Evolutionary conservation across 202 grass and related monocot species (phyloP), one percentile per base, ranked within the genome.

Genomic region (Brachypodium distachyon): DNA sequence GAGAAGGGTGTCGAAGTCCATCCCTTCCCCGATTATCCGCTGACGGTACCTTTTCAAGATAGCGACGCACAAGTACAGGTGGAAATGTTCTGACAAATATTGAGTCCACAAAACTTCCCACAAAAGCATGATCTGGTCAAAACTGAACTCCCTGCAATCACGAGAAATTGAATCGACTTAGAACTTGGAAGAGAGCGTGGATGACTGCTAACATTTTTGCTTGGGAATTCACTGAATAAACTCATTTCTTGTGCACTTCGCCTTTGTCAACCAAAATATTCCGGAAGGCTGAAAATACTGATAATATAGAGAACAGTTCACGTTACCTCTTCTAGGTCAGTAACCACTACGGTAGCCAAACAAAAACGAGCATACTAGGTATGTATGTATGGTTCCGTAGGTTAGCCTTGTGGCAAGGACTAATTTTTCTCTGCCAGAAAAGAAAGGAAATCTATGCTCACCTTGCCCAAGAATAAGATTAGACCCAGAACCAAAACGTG

Each of bases 1-100:
- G 63, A 99, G 87, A 61, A 99, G 89, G 9, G 92, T 99, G 61
- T 99, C 92, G 27, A 99, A 99, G 73, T 99, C 96, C 96, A 99
- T 99, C 56, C 80, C 83, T 71, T 98, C 96, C 19, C 87, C 85
- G 53, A 98, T 95, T 71, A 98, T 95, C 69, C 85, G 79, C 47
- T 70, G 41, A 36, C 89, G 84, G 67, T 87, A 87, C 38, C 77
- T 90, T 78, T 95, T 98, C 74, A 98, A 73, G 54, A 98, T 89
- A 62, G 91, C 91, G 4, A 98, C 78, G 2, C 96, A 98, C 71
- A 95, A 78, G 87, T 98, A 98, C 80, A 98, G 78, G 66, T 98
- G 96, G 71, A 98, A 94, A 67, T 98, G 96, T 80, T 98, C 96
- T 63, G 96, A 90, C 74, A 90, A 53, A 73, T 98, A 95, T 18